Conservation (phyloP, 176 grass and related monocot species). For the Carex myosuroides region DNA sequence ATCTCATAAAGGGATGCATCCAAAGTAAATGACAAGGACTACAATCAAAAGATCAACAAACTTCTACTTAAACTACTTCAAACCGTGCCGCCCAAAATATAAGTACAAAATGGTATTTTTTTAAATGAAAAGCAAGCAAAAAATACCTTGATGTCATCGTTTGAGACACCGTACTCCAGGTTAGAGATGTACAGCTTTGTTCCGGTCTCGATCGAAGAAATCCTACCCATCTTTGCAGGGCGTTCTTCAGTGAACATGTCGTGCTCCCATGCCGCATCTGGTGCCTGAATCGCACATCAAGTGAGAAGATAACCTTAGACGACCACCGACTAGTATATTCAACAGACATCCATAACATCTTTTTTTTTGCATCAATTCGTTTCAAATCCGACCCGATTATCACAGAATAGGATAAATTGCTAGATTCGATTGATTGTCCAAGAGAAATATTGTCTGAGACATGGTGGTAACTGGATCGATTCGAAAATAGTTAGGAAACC, state of each 20-base stretch:
- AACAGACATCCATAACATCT: slow-evolving; percentile 26
- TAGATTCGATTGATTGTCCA: slow-evolving; percentile 4
- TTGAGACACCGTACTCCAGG: slow-evolving; percentile 84
- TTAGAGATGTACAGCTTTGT: slow-evolving; percentile 94
- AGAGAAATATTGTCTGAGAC: slow-evolving; percentile 14
- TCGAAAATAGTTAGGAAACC: not conserved
- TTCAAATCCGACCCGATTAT: slow-evolving; percentile 13
- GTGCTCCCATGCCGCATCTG: slow-evolving; percentile 85
- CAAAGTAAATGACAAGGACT: not conserved
- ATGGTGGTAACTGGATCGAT: not conserved
- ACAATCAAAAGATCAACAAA: not conserved
- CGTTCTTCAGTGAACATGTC: slow-evolving; percentile 54
- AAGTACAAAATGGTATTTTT: not conserved
- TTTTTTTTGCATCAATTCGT: slow-evolving; percentile 24
- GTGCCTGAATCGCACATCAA: slow-evolving; percentile 88
- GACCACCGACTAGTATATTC: slow-evolving; percentile 35
- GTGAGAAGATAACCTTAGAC: slow-evolving; percentile 52
- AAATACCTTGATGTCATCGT: slow-evolving; percentile 93
- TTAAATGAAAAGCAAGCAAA: not conserved
- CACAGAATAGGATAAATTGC: slow-evolving; percentile 18
- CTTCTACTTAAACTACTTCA: not conserved
- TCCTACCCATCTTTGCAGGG: slow-evolving; percentile 36
- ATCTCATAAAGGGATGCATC: not conserved
- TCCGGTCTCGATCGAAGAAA: slow-evolving; percentile 77
- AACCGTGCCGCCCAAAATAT: not conserved